Conservation (phyloP, 768 basidiomycete species). For the Leccinum subgranulosum region DNA sequence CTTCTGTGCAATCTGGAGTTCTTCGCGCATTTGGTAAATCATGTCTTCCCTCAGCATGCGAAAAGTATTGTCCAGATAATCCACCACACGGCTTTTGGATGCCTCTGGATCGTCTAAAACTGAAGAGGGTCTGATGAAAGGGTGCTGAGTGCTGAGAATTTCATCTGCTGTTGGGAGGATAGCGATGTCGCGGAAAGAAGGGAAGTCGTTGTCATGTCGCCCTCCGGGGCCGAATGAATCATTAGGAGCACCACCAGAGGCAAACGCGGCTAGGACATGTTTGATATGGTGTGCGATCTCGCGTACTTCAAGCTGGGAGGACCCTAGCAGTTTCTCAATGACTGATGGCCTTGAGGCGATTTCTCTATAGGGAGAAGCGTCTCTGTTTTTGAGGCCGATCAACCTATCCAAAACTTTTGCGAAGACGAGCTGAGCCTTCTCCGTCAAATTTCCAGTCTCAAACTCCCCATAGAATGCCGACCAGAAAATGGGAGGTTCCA, state of each 20-base stretch:
- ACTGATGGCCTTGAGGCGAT: slow-evolving; percentile 35
- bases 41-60: slow-evolving; percentile 65
- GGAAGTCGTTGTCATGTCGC: slow-evolving; percentile 68
- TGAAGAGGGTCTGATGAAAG: slow-evolving; percentile 51
- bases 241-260: slow-evolving; percentile 18
- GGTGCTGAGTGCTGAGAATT: slow-evolving; percentile 40
- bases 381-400: slow-evolving; percentile 34
- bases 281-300: slow-evolving; percentile 42
- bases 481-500: slow-evolving; percentile 57
- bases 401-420: slow-evolving; percentile 51
- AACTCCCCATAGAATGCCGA: slow-evolving; percentile 34
- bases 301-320: slow-evolving; percentile 24
- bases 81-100: slow-evolving; percentile 35
- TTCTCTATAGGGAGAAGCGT: slow-evolving; percentile 36
- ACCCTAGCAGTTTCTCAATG: slow-evolving; percentile 25
- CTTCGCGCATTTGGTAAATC: slow-evolving; percentile 58
- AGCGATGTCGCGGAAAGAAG: slow-evolving; percentile 55
- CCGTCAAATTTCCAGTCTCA: slow-evolving; percentile 27
- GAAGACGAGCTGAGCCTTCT: slow-evolving; percentile 39
- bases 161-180: slow-evolving; percentile 68
- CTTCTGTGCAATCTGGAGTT: slow-evolving; percentile 43
- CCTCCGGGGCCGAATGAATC: slow-evolving; percentile 48
- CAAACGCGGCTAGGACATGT: slow-evolving; percentile 33
- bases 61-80: slow-evolving; percentile 64
- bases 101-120: slow-evolving; percentile 45